These are phyloP conservation scores for Rhizophora apiculata DNA, from an alignment of 345 rosid genomes.

Conservation along the genomic window DNA sequence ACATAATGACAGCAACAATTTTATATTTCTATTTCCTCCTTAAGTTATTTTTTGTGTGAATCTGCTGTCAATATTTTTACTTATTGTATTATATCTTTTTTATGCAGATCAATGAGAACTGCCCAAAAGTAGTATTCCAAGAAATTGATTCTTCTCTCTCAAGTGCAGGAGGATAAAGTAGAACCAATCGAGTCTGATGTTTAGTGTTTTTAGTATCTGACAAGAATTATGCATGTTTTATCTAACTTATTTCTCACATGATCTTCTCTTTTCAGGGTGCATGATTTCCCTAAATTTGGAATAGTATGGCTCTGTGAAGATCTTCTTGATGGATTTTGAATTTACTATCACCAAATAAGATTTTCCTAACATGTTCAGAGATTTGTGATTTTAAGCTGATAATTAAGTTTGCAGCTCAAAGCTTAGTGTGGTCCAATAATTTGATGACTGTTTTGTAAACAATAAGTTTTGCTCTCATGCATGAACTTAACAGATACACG, in stretches of 20 bases:
- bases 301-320: not conserved
- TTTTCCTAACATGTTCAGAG: not conserved
- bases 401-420: not conserved
- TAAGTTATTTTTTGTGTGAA: not conserved
- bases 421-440: not conserved
- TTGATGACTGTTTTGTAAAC: not conserved
- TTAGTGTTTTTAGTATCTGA: conserved; percentile 26
- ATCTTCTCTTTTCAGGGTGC: too few relatives aligned
- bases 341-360: not conserved
- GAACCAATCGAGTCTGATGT: conserved; percentile 23
- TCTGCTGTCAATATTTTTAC: conserved; percentile 3
- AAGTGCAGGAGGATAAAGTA: conserved; percentile 39
- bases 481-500: not conserved
- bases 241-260: not conserved
- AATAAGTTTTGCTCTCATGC: not conserved
- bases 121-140: conserved; percentile 49
- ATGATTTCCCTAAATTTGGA: not conserved
- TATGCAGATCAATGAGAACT: conserved; percentile 75
- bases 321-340: not conserved
- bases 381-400: too few relatives aligned
- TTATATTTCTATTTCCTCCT: not conserved
- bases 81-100: conserved; percentile 9
- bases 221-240: conserved; percentile 5
- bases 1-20: conserved; percentile 57
- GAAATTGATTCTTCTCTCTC: conserved; percentile 58